phyloP scores from a whole-genome alignment of 2,329 filamentous ascomycete species.

The Thielaviopsis musarum region DNA sequence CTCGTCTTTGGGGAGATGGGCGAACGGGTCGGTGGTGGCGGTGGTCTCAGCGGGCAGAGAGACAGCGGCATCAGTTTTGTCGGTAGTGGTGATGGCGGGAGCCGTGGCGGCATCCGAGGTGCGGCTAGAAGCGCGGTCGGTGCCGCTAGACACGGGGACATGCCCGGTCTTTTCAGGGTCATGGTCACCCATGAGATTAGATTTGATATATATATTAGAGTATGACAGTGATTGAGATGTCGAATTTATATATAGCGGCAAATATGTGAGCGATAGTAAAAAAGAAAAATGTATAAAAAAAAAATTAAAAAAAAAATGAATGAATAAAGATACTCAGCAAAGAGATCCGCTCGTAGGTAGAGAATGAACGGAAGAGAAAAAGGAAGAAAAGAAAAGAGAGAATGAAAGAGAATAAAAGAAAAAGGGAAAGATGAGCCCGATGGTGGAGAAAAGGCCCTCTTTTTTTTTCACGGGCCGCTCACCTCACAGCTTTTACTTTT shows the following conservation, averaged over 20 bases:
- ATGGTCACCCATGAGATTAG: not conserved
- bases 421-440: not conserved
- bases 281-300: too few species aligned
- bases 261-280: too few species aligned
- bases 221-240: not conserved
- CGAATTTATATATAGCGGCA: not conserved
- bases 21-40: slow-evolving; percentile 31
- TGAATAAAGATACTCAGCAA: too few species aligned
- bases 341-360: too few species aligned
- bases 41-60: not conserved
- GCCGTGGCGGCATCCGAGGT: not conserved
- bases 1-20: slow-evolving; percentile 48
- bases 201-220: not conserved
- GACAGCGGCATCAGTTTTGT: not conserved
- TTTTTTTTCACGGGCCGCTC: too few species aligned
- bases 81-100: not conserved
- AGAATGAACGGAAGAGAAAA: not conserved
- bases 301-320: not conserved
- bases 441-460: not conserved
- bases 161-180: slow-evolving; percentile 1
- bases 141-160: not conserved
- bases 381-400: not conserved
- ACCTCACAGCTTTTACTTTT: too few species aligned
- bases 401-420: not conserved
- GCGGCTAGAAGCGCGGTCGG: not conserved